These are phyloP conservation scores for Didymella glomerata DNA, from an alignment of 2,329 filamentous ascomycete genomes.

Conservation along the genomic window DNA sequence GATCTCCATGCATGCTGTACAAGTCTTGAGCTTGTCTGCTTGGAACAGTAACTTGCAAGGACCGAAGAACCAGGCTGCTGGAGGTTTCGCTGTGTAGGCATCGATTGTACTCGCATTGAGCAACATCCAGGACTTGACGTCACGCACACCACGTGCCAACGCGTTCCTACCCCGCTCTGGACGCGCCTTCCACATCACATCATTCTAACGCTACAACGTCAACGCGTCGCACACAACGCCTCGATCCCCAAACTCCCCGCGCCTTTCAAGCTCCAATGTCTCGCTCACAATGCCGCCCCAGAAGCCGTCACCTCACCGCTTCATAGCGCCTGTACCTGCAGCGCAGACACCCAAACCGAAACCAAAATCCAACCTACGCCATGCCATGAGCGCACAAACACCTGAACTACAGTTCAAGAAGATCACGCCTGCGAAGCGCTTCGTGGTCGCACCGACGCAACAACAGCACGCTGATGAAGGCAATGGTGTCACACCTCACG, in stretches of 20 bases:
- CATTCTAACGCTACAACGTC: constrained; percentile 1
- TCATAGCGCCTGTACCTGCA: constrained; percentile 7
- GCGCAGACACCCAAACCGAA: constrained; percentile 10
- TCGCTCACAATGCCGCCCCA: constrained; percentile 12
- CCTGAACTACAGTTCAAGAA: constrained; percentile 22
- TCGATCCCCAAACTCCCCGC: neutral
- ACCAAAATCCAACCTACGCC: constrained; percentile 5
- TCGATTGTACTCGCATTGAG: no score
- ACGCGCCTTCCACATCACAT: neutral
- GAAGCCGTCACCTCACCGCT: constrained; percentile 21
- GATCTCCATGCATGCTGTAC: no score
- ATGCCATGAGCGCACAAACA: neutral
- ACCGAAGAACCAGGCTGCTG: no score
- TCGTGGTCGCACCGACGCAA: constrained; percentile 37
- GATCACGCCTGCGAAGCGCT: constrained; percentile 45
- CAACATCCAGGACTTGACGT: neutral
- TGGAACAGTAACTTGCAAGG: no score
- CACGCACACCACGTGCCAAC: neutral
- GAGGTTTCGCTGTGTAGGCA: no score
- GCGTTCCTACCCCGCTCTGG: neutral
- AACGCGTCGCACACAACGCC: neutral
- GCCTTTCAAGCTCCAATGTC: neutral
- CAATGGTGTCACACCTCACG: neutral
- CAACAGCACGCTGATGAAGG: neutral
- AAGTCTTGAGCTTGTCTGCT: no score